Evolutionary conservation across 1,284 basidiomycete genomes (phyloP).

Genomic region (Microstroma glucosiphilum): DNA sequence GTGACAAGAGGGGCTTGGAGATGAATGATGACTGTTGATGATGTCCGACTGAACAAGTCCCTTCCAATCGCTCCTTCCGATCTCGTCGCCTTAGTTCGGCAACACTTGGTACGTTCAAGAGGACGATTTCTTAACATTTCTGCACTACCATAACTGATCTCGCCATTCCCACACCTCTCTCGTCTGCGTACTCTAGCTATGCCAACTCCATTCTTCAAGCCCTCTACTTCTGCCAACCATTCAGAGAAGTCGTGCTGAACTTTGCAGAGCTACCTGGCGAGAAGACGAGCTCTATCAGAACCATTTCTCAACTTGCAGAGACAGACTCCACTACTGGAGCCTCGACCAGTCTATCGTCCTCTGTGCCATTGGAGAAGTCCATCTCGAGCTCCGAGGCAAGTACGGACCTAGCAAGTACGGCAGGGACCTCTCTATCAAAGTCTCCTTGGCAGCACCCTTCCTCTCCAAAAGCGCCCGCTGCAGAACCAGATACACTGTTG

Average conservation of each 20-base stretch:
- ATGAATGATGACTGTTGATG: background rate
- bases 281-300: background rate
- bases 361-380: background rate
- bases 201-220: slow-evolving; percentile 96
- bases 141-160: slow-evolving; percentile 14
- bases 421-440: background rate
- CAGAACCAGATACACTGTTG: background rate
- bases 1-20: background rate
- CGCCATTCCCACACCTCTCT: slow-evolving; percentile 25
- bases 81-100: slow-evolving; percentile 27
- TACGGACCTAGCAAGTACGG: background rate
- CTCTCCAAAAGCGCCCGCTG: background rate
- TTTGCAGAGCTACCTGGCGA: no score
- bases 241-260: slow-evolving; percentile 63
- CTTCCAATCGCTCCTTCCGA: background rate
- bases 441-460: background rate
- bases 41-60: background rate
- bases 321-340: background rate
- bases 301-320: background rate
- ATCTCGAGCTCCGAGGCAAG: background rate
- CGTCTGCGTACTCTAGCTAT: slow-evolving; percentile 56
- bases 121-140: background rate
- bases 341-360: background rate
- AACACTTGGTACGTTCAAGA: slow-evolving; percentile 36
- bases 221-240: slow-evolving; percentile 79